A percentile compares a stretch with the other conserved stretches of the same genome.
phyloP scores from a whole-genome alignment of 1,284 basidiomycete genomes.

The Rhodofomes roseus region DNA sequence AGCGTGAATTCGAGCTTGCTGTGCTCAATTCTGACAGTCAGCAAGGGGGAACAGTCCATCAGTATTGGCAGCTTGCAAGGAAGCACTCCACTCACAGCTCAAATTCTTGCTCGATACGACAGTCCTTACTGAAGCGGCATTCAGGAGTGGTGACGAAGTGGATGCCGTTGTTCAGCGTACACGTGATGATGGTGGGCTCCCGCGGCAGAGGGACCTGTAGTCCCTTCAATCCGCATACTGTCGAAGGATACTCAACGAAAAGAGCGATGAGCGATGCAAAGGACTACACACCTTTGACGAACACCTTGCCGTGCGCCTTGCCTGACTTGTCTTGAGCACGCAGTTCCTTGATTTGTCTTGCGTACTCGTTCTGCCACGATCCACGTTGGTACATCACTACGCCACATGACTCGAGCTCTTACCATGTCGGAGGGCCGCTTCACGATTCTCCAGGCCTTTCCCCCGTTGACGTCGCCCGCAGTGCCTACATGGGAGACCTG shows the following conservation, averaged over 20 bases:
- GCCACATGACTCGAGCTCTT: background rate
- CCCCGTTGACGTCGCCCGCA: slow-evolving; percentile 78
- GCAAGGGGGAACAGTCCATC: background rate
- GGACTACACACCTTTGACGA: slow-evolving; percentile 72
- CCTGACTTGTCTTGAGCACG: slow-evolving; percentile 72
- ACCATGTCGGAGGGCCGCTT: slow-evolving; percentile 93
- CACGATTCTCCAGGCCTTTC: slow-evolving; percentile 86
- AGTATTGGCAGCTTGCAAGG: background rate
- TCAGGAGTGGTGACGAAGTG: slow-evolving; percentile 95
- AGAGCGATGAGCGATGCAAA: no score
- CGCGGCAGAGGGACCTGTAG: slow-evolving; percentile 73
- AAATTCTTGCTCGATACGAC: slow-evolving; percentile 87
- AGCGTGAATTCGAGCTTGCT: slow-evolving; percentile 90
- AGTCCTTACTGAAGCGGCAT: slow-evolving; percentile 56
- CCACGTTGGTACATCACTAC: background rate
- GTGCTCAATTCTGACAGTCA: slow-evolving; percentile 65
- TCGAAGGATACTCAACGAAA: no score
- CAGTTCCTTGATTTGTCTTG: slow-evolving; percentile 82
- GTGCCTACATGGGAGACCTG: slow-evolving; percentile 62
- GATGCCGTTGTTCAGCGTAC: slow-evolving; percentile 94
- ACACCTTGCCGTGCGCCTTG: slow-evolving; percentile 88
- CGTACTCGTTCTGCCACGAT: slow-evolving; percentile 77
- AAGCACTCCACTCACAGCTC: slow-evolving; percentile 65
- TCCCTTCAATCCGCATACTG: slow-evolving; percentile 80
- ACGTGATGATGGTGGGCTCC: slow-evolving; percentile 75